Conservation (phyloP, 164 flowering plant species). For the Taxillus chinensis region DNA sequence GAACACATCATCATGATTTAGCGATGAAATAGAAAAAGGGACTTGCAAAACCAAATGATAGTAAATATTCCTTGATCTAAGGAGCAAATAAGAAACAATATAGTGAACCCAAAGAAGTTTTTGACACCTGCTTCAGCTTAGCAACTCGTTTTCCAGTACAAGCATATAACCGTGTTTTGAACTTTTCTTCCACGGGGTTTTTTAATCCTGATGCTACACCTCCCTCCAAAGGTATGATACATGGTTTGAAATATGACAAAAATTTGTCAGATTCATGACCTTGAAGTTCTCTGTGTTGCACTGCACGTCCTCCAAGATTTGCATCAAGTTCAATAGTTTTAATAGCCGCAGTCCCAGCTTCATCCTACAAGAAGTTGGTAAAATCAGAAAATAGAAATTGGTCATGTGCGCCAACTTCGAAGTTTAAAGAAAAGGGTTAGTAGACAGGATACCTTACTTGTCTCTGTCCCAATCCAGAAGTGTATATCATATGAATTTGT, state of each 20-base stretch:
- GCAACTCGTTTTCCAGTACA: slow-evolving; percentile 90
- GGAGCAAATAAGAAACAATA: neutral
- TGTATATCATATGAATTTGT: slow-evolving; percentile 77
- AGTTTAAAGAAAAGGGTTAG: slow-evolving; percentile 1
- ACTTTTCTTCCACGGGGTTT: slow-evolving; percentile 69
- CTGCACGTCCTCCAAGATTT: slow-evolving; percentile 96
- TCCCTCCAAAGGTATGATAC: slow-evolving; percentile 93
- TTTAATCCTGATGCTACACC: slow-evolving; percentile 97
- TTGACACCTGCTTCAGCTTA: slow-evolving; percentile 74
- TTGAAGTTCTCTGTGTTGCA: slow-evolving; percentile 93
- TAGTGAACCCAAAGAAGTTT: neutral
- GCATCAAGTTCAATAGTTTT: slow-evolving; percentile 98
- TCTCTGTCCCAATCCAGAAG: slow-evolving; percentile 96
- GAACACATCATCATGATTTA: slow-evolving; percentile 99
- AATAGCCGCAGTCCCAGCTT: slow-evolving; percentile 97
- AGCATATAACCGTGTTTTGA: slow-evolving; percentile 76
- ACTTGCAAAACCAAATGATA: slow-evolving; percentile 42
- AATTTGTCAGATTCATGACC: slow-evolving; percentile 98
- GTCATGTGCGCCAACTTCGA: neutral
- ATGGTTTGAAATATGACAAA: slow-evolving; percentile 94
- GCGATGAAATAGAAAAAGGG: slow-evolving; percentile 83
- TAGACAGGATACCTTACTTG: slow-evolving; percentile 67
- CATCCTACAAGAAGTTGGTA: slow-evolving; percentile 51
- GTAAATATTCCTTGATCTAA: slow-evolving; percentile 7
- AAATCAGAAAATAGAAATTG: neutral